Base-by-base conservation (phyloP, 2,329 filamentous ascomycete genomes). In the Xylariaceae sp. region DNA sequence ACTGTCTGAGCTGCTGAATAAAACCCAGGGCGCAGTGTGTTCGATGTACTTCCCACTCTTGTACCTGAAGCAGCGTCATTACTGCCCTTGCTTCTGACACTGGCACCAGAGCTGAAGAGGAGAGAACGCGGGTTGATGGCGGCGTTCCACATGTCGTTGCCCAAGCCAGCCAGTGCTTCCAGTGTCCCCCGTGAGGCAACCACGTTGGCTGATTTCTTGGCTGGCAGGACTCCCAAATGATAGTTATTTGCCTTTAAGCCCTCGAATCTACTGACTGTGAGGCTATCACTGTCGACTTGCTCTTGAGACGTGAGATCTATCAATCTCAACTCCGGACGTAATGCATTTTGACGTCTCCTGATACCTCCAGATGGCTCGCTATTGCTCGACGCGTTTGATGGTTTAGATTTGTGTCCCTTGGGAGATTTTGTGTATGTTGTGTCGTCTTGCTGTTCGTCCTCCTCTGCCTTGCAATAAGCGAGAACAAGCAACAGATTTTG, bases 301-400 rank as follows among this genome's bases (percentile, higher is more conserved):
- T 90, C 78, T 62, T 97, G 88, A 0, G 88, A 90, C 19, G 82
- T 78, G 9, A 96, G 79, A 60, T 97, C 89, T 45, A 98, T 93
- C 6, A 98, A 77, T 41, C 93, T 83, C 43, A 98, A 73, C 64
- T 98, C 91, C 1, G 93, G 93, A 16, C 87, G 85, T 19, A 87
- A 73, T 24, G 89, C 89, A 54, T 89, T 93, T 39, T 85, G 82
- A 15, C 86, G 81, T 39, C 86, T 79, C 39, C 76, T 78, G 46
- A 83, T 74, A 38, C 85, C 85, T 22, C 83, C 79, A 12, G 76
- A 72, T 7, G 83, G 79, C 40, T 79, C 79, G 44, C 74, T 79
- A 16, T 72, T 67, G 4, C 65, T 67, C 1, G 77, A 76, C 11
- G 69, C 59, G 7, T 65, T 68, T 3, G 76, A 79, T 9, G 53